phyloP scores from a whole-genome alignment of 768 basidiomycete species.

The Serendipita sp. region DNA sequence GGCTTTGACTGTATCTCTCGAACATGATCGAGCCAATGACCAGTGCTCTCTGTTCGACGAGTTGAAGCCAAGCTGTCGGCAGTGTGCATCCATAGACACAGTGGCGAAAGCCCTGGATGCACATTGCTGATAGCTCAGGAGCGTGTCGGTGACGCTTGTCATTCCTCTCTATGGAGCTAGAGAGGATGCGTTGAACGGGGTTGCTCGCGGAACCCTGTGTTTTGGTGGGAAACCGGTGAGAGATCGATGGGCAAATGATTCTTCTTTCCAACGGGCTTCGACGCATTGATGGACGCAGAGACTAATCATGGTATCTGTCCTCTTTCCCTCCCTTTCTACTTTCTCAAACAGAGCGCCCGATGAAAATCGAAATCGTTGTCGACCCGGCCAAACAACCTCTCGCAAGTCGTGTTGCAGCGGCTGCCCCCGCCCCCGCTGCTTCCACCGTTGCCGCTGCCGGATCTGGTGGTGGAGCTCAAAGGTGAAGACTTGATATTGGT shows the following conservation, averaged over 20 bases:
- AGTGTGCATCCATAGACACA: too few relatives aligned
- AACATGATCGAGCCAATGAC: too few relatives aligned
- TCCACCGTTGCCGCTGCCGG: constrained; percentile 20
- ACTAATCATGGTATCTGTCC: constrained; percentile 1
- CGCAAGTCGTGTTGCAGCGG: constrained; percentile 58
- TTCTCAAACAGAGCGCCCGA: constrained; percentile 60
- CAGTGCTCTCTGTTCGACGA: too few relatives aligned
- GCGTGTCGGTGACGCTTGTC: too few relatives aligned
- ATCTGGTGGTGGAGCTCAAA: constrained; percentile 19
- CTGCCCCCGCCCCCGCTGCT: constrained; percentile 33
- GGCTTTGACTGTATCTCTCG: too few relatives aligned
- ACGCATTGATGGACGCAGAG: neutral
- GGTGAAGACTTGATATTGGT: constrained; percentile 17
- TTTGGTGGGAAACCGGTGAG: neutral
- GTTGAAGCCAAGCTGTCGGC: too few relatives aligned
- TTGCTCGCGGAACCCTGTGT: neutral
- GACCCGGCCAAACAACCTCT: constrained; percentile 65
- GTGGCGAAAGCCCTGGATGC: too few relatives aligned
- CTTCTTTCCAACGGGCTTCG: neutral
- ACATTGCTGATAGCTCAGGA: too few relatives aligned
- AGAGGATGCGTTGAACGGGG: too few relatives aligned
- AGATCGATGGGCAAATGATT: neutral
- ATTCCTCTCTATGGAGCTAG: too few relatives aligned
- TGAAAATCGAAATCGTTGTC: constrained; percentile 97
- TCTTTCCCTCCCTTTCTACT: constrained; percentile 6